Conservation (phyloP, 805 yeast species). For the Lipomyces yamanashiensis region DNA sequence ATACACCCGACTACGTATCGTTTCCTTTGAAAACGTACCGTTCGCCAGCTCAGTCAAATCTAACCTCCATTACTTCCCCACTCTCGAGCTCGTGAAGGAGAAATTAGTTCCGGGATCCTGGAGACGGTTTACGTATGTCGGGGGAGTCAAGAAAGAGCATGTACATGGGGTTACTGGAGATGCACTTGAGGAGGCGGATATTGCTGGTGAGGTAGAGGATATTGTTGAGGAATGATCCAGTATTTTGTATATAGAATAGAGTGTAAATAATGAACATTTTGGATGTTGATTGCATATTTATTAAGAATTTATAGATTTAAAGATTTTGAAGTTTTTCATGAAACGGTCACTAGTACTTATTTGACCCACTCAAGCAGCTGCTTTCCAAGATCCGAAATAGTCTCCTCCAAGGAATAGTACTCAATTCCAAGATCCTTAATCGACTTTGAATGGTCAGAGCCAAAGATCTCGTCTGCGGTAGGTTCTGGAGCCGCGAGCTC, state of each 20-base stretch:
- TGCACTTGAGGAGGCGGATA: neutral
- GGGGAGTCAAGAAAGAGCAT: conserved; percentile 21
- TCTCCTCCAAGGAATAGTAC: conserved; percentile 38
- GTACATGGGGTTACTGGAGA: neutral
- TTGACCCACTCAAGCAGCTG: conserved; percentile 34
- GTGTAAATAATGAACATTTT: neutral
- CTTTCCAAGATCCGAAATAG: conserved; percentile 31
- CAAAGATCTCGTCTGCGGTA: conserved; percentile 7
- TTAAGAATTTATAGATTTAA: neutral
- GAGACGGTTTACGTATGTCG: conserved; percentile 20
- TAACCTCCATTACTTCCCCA: conserved; percentile 84
- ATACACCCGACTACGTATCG: conserved; percentile 78
- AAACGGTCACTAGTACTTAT: neutral
- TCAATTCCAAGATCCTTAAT: conserved; percentile 38
- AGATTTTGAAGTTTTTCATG: neutral
- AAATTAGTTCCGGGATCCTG: conserved; percentile 21
- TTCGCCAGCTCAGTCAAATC: conserved; percentile 84
- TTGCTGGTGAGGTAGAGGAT: neutral
- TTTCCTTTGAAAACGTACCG: conserved; percentile 85
- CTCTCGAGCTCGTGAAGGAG: conserved; percentile 49
- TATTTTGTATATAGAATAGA: neutral
- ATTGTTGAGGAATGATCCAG: neutral
- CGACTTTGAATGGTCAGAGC: conserved; percentile 34
- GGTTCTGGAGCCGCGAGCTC: conserved; percentile 13
- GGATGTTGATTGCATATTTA: neutral